Evolutionary conservation across 495 filamentous ascomycete species (phyloP).

Genomic region (Penicillium cinerascens): DNA sequence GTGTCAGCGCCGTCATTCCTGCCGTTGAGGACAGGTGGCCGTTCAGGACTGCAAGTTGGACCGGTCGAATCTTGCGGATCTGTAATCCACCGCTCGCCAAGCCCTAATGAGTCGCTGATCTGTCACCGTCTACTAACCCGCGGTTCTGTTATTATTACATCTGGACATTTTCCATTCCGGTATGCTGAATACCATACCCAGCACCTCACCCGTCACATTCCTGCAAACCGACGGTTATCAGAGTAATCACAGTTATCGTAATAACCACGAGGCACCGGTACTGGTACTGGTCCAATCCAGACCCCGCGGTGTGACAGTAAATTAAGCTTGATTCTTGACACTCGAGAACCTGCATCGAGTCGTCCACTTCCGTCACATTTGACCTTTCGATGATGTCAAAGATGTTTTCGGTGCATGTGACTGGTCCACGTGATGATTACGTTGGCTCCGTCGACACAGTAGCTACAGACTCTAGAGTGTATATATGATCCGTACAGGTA

Average conservation of each 20-base stretch:
- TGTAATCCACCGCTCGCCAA: constrained; percentile 21
- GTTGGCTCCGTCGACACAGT: too few relatives aligned
- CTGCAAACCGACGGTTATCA: constrained; percentile 5
- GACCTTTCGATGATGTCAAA: constrained; percentile 16
- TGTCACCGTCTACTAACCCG: not conserved
- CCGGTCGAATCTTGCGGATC: constrained; percentile 10
- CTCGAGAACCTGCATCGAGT: not conserved
- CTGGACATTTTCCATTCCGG: constrained; percentile 10
- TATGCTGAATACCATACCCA: constrained; percentile 28
- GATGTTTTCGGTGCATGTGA: constrained; percentile 7
- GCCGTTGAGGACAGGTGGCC: constrained; percentile 24
- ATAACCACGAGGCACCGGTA: not conserved
- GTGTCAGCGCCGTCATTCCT: constrained; percentile 8
- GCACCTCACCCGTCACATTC: constrained; percentile 15
- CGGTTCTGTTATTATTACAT: constrained; percentile 7
- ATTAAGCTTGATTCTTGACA: constrained; percentile 8
- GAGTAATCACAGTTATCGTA: not conserved
- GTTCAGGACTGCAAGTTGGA: constrained; percentile 13
- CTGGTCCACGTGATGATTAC: constrained; percentile 11
- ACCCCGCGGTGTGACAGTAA: not conserved
- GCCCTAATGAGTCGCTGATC: constrained; percentile 22
- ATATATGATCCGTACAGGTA: not conserved
- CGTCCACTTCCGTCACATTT: not conserved
- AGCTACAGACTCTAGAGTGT: not conserved
- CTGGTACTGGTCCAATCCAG: not conserved